Base-by-base conservation (phyloP, 371 early-diverging fungal genomes). In the Saksenaea oblongispora region DNA sequence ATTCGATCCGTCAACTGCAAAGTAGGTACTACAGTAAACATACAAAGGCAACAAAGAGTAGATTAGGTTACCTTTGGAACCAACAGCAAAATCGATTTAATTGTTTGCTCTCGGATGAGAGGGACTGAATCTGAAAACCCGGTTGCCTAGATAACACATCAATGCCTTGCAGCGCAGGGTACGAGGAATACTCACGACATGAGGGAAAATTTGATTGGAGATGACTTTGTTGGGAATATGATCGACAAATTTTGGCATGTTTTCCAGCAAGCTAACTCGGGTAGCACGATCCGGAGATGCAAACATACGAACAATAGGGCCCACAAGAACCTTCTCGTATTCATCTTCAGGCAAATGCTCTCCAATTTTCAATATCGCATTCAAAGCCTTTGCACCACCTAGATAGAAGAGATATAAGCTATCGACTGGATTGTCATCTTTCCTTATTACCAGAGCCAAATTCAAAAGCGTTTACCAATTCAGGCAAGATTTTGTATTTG, bases 51-150 rank as follows among this genome's bases (percentile, higher is more conserved):
- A 18, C 2, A 3, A 31, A 5, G 1, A 24, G 10, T n/a, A n/a
- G n/a, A n/a, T 55, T 27, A 15, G 27, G 53, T 65, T 69, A 90
- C 84, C 75, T 89, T 89, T 10, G 89, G 91, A 5, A 87, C 88
- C 5, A 98, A 69, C 0, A 90, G 62, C 26, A 95, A 69, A 7
- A 93, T 83, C 0, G 93, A 86, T 67, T 94, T 95, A 59, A 96
- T 87, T 0, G 98, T 97, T 62, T 87, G 89, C 71, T 97, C 98
- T 34, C 97, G 90, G 35, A 98, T 92, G 18, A 95, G 81, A 4
- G 97, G 94, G 35, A 90, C 89, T 0, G 91, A 88, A 63, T 98
- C 98, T 5, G 85, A 79, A 66, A 97, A 98, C 17, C 98, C 98
- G 1, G 89, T 83, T 8, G 91, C 90, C 92, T 91, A 58, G 1